A percentile compares a stretch with the other conserved stretches of the same genome.
phyloP scores from a whole-genome alignment of 2,329 filamentous ascomycete species.

The Arthrobotrys iridis region DNA sequence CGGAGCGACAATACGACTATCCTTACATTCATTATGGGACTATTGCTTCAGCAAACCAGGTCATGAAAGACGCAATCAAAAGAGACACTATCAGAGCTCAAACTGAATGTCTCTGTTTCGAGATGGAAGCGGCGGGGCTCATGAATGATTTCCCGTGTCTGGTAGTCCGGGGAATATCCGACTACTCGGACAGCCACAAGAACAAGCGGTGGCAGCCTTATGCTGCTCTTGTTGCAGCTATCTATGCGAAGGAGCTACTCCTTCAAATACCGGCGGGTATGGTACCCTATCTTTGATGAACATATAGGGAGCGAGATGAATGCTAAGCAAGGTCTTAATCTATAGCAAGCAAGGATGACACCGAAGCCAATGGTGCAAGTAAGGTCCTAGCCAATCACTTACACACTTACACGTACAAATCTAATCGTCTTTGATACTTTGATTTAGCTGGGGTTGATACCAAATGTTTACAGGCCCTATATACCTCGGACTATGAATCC shows the following conservation, averaged over 20 bases:
- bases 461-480: background rate
- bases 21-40: conserved; percentile 28
- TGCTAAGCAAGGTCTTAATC: background rate
- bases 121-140: conserved; percentile 28
- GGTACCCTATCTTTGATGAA: background rate
- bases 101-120: conserved; percentile 18
- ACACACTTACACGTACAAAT: no score
- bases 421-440: no score
- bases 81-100: conserved; percentile 10
- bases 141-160: conserved; percentile 18
- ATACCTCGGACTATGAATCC: background rate
- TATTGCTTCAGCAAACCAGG: conserved; percentile 15
- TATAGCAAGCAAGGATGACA: conserved; percentile 4
- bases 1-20: conserved; percentile 17
- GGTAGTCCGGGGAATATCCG: conserved; percentile 13
- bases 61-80: conserved; percentile 15
- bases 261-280: conserved; percentile 1
- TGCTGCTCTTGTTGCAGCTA: conserved; percentile 8
- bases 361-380: background rate
- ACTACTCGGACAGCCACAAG: conserved; percentile 21
- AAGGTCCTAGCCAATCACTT: no score
- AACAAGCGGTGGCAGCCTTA: conserved; percentile 26
- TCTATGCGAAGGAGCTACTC: conserved; percentile 16
- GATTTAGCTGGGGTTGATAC: no score
- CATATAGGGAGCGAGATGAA: background rate